Evolutionary conservation across 2,329 filamentous ascomycete species (phyloP), one percentile per base, ranked within the genome.

Genomic region (Penicillium freii): DNA sequence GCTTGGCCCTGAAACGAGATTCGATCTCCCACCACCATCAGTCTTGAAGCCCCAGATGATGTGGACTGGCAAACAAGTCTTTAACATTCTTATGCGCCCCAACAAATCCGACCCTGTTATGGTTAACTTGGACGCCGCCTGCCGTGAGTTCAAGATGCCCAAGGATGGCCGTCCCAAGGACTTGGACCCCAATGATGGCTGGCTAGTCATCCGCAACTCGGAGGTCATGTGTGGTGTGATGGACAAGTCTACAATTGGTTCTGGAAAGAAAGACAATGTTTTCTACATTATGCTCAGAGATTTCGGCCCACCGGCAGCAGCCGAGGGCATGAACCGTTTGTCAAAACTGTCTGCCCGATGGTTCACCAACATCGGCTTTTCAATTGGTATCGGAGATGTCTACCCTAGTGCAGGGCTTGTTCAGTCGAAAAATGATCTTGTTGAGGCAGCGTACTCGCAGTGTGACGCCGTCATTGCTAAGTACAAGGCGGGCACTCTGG

Each of bases 31-130:
- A 0, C 89, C 91, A 0, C 94, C 94, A 1, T 86, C 92, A 0
- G 87, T 97, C 42, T 73, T 95, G 61, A 96, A 94, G 62, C 94
- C 94, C 0, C 83, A 91, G 69, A 84, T 87, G 55, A 79, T 97
- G 21, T 99, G 94, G 94, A 99, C 94, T 0, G 94, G 94, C 62
- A 99, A 99, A 74, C 94, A 97, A 71, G 83, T 97, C 1, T 97
- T 97, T 80, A 96, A 90, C 71, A 83, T 97, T 48, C 79, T 97
- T 48, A 87, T 99, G 88, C 85, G 90, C 33, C 93, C 94, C 3
- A 96, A 96, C 75, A 90, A 87, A 66, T 75, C 87, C n/a, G 92
- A 87, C 3, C 85, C 87, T 0, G 90, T 97, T 21, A 81, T 89
- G 62, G 87, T 99, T 66, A 99, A 99, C 69, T 81, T 99, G 11